These are phyloP conservation scores for Amaranthus tricolor DNA, from an alignment of 179 eudicot genomes.

Conservation along the genomic window DNA sequence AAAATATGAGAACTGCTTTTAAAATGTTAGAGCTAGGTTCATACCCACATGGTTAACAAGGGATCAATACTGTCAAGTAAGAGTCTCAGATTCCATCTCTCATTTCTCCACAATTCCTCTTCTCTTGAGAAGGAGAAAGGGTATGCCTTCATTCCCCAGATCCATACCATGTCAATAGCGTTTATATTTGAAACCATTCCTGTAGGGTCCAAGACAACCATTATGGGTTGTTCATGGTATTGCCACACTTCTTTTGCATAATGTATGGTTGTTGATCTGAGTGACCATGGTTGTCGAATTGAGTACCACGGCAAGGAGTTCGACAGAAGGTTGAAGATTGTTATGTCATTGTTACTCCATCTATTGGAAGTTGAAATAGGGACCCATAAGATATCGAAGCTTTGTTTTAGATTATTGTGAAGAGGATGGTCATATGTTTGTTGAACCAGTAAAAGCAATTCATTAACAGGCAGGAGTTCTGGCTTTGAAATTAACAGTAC, in stretches of 20 bases:
- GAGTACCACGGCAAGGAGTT: slow-evolving; percentile 69
- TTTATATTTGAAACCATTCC: slow-evolving; percentile 49
- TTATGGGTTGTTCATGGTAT: slow-evolving; percentile 42
- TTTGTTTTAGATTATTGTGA: slow-evolving; percentile 21
- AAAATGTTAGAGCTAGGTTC: slow-evolving; percentile 22
- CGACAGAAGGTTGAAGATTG: slow-evolving; percentile 38
- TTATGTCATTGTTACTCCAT: slow-evolving; percentile 48
- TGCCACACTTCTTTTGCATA: slow-evolving; percentile 51
- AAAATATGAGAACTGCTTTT: slow-evolving; percentile 1
- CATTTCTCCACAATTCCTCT: slow-evolving; percentile 58
- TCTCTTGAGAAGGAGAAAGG: slow-evolving; percentile 63
- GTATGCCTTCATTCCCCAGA: slow-evolving; percentile 67
- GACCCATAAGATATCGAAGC: slow-evolving; percentile 59
- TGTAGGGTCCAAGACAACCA: slow-evolving; percentile 58
- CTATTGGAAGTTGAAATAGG: slow-evolving; percentile 40
- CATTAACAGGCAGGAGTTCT: slow-evolving; percentile 49
- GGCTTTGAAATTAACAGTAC: slow-evolving; percentile 61
- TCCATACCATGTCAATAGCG: slow-evolving; percentile 59
- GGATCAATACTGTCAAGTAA: slow-evolving; percentile 48
- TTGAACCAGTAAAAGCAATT: slow-evolving; percentile 47
- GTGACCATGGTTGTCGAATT: slow-evolving; percentile 52
- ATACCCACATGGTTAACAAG: slow-evolving; percentile 50
- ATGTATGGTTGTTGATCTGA: slow-evolving; percentile 43
- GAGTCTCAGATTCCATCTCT: slow-evolving; percentile 42
- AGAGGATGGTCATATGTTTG: slow-evolving; percentile 46